These are phyloP conservation scores for Metschnikowia hibisci DNA, from an alignment of 805 yeast species.

Conservation along the genomic window DNA sequence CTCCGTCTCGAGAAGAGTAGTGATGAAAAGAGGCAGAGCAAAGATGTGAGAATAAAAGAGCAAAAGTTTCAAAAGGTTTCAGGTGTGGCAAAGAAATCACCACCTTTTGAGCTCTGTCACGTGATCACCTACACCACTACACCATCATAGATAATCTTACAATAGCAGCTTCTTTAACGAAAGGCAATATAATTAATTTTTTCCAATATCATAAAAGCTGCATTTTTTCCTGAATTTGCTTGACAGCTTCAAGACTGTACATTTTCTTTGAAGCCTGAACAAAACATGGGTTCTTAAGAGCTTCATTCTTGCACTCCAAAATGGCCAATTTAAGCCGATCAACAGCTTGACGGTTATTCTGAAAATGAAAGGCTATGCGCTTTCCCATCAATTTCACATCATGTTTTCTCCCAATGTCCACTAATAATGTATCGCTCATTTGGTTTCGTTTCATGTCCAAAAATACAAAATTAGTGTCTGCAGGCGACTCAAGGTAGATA, in stretches of 20 bases:
- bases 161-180: no score
- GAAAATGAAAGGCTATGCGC: constrained; percentile 76
- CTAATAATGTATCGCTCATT: constrained; percentile 55
- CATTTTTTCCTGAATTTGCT: neutral
- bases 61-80: no score
- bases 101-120: no score
- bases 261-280: constrained; percentile 4
- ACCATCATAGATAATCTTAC: no score
- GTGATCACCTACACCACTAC: no score
- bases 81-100: no score
- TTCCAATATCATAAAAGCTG: neutral
- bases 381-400: constrained; percentile 66
- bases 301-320: constrained; percentile 51
- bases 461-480: constrained; percentile 80
- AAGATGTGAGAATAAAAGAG: no score
- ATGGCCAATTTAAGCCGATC: constrained; percentile 47
- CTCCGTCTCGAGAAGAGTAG: no score
- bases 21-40: no score
- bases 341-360: constrained; percentile 29
- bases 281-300: constrained; percentile 46
- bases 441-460: constrained; percentile 52
- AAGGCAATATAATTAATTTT: no score
- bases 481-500: constrained; percentile 65
- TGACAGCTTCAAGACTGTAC: constrained; percentile 9
- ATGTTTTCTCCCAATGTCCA: constrained; percentile 52